These are phyloP conservation scores for Apiotrichum sp. DNA, from an alignment of 1,284 basidiomycete species.

Conservation along the genomic window DNA sequence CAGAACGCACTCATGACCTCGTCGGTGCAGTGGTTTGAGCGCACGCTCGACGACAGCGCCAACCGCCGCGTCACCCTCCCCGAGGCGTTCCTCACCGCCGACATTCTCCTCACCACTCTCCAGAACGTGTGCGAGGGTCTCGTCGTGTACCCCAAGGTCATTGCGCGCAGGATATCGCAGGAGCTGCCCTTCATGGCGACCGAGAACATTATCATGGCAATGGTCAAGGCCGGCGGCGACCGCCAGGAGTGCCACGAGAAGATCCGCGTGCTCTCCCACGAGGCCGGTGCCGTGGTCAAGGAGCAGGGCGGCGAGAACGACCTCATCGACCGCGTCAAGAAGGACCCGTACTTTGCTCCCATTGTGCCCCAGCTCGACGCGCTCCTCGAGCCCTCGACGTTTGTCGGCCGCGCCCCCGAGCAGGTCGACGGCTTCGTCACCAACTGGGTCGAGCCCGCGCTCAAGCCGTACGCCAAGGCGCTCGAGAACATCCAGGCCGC, in stretches of 20 bases:
- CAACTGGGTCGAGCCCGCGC: constrained; percentile 84
- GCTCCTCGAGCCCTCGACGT: constrained; percentile 70
- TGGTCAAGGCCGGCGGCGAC: constrained; percentile 90
- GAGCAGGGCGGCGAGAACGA: constrained; percentile 93
- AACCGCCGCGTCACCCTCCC: constrained; percentile 94
- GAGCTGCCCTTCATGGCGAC: constrained; percentile 99
- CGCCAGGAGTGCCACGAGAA: constrained; percentile 95
- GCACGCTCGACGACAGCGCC: constrained; percentile 92
- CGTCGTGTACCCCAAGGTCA: constrained; percentile 95
- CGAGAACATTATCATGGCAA: constrained; percentile 98
- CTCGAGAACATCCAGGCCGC: constrained; percentile 58
- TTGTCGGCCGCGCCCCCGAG: constrained; percentile 84
- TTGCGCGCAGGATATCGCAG: constrained; percentile 81
- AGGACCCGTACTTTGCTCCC: constrained; percentile 60
- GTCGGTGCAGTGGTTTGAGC: constrained; percentile 92
- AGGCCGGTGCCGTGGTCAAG: constrained; percentile 92
- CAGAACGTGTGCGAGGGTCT: constrained; percentile 97
- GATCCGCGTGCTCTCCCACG: constrained; percentile 91
- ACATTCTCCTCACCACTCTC: constrained; percentile 89
- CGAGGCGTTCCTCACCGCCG: constrained; percentile 94
- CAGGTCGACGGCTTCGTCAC: constrained; percentile 84
- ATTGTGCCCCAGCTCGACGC: constrained; percentile 51
- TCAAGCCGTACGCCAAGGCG: constrained; percentile 59
- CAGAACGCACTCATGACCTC: constrained; percentile 90
- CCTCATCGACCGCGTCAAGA: constrained; percentile 77